These are phyloP conservation scores for Podospora conica DNA, from an alignment of 495 filamentous ascomycete genomes.

Conservation along the genomic window DNA sequence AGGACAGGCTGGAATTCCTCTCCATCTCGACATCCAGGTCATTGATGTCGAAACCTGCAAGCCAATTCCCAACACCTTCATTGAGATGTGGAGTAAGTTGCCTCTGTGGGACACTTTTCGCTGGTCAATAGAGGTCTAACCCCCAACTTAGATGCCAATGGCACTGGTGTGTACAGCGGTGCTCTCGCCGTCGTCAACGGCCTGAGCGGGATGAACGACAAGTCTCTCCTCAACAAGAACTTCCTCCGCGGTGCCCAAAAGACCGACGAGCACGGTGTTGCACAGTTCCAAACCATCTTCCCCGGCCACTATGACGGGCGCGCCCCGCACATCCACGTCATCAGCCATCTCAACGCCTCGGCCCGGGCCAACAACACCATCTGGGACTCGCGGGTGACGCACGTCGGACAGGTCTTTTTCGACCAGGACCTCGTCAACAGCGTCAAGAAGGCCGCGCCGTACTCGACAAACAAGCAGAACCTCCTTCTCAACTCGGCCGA, in stretches of 20 bases:
- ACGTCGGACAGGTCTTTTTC: conserved; percentile 56
- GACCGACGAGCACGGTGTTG: conserved; percentile 38
- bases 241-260: conserved; percentile 43
- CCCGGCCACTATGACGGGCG: conserved; percentile 47
- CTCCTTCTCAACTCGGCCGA: conserved; percentile 47
- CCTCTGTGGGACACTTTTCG: too few species aligned
- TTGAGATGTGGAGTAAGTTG: conserved; percentile 49
- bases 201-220: conserved; percentile 14
- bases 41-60: conserved; percentile 52
- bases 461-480: conserved; percentile 45
- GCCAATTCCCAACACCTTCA: conserved; percentile 45
- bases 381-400: conserved; percentile 37
- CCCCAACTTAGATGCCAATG: conserved; percentile 12
- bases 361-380: conserved; percentile 40
- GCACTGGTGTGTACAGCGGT: conserved; percentile 48
- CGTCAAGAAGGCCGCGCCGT: conserved; percentile 45
- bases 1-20: conserved; percentile 45
- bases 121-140: background rate
- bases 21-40: conserved; percentile 53
- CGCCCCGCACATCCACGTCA: conserved; percentile 32
- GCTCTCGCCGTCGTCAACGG: conserved; percentile 38
- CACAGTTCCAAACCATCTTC: conserved; percentile 43
- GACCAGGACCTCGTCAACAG: conserved; percentile 44
- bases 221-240: conserved; percentile 37
- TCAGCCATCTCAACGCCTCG: conserved; percentile 37